These are phyloP conservation scores for Asclepias syriaca DNA, from an alignment of 257 asterid genomes.

Conservation along the genomic window DNA sequence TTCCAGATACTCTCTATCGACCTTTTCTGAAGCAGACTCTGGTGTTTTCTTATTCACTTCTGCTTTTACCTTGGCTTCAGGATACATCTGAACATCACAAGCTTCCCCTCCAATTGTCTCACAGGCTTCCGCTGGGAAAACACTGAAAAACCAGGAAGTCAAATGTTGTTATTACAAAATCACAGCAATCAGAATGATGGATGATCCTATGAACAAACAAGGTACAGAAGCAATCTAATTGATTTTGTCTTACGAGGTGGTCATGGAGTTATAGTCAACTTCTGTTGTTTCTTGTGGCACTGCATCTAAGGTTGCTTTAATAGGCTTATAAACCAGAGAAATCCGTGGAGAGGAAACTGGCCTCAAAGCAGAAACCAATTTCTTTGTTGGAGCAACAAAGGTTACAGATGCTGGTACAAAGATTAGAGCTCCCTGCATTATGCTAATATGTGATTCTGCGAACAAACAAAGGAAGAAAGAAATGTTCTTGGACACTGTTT, in stretches of 20 bases:
- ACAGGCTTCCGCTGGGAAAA: conserved; percentile 68
- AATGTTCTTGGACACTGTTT: neutral
- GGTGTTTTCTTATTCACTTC: conserved; percentile 16
- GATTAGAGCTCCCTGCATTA: conserved; percentile 25
- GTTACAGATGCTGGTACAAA: conserved; percentile 12
- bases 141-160: conserved; percentile 22
- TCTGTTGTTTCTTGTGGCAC: conserved; percentile 10
- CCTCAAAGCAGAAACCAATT: conserved; percentile 3
- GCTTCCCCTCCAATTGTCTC: conserved; percentile 60
- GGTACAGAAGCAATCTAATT: neutral
- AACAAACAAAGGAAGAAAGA: neutral
- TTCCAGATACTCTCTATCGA: conserved; percentile 56
- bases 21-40: conserved; percentile 20
- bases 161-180: neutral
- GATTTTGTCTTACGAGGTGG: conserved; percentile 23
- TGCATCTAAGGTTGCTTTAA: conserved; percentile 15
- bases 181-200: neutral
- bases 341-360: conserved; percentile 8
- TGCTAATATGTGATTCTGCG: conserved; percentile 2
- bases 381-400: conserved; percentile 8
- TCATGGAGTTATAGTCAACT: conserved; percentile 28
- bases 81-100: conserved; percentile 38
- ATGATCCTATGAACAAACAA: neutral
- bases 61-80: conserved; percentile 42
- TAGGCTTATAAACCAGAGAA: conserved; percentile 1